These are phyloP conservation scores for Blastomyces parvus DNA, from an alignment of 2,329 filamentous ascomycete species.

Conservation along the genomic window DNA sequence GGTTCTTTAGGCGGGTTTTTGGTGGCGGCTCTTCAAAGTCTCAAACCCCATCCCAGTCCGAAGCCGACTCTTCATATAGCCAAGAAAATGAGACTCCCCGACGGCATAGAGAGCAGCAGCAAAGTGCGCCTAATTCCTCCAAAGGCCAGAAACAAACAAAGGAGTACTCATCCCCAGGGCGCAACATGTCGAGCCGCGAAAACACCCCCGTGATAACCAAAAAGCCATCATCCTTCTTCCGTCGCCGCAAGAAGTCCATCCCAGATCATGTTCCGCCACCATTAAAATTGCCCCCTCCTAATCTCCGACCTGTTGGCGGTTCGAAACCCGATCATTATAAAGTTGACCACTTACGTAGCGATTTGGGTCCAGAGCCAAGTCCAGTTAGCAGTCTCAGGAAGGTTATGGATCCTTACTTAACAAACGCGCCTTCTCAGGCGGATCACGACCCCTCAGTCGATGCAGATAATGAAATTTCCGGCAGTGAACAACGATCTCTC, in stretches of 20 bases:
- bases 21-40: conserved; percentile 53
- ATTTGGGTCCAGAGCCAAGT: conserved; percentile 38
- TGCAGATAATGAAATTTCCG: conserved; percentile 20
- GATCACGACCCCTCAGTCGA: conserved; percentile 7
- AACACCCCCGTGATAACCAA: conserved; percentile 55
- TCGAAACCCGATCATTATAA: conserved; percentile 11
- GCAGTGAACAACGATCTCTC: conserved; percentile 18
- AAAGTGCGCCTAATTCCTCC: conserved; percentile 16
- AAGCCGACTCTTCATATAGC: conserved; percentile 10
- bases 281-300: conserved; percentile 37
- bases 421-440: conserved; percentile 18
- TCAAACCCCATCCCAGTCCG: conserved; percentile 21
- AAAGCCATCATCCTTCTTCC: conserved; percentile 90
- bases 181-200: conserved; percentile 24
- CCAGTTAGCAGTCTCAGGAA: conserved; percentile 72
- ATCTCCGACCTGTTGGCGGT: conserved; percentile 24
- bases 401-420: conserved; percentile 77
- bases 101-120: conserved; percentile 8
- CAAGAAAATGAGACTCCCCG: conserved; percentile 3
- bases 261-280: conserved; percentile 54
- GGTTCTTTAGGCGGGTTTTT: conserved; percentile 92
- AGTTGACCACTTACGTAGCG: conserved; percentile 16
- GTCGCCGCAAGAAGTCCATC: conserved; percentile 81
- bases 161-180: conserved; percentile 18
- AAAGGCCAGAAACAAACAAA: conserved; percentile 22